Base-by-base conservation (phyloP, 176 grass and related monocot species). In the Cenchrus fungigraminus region DNA sequence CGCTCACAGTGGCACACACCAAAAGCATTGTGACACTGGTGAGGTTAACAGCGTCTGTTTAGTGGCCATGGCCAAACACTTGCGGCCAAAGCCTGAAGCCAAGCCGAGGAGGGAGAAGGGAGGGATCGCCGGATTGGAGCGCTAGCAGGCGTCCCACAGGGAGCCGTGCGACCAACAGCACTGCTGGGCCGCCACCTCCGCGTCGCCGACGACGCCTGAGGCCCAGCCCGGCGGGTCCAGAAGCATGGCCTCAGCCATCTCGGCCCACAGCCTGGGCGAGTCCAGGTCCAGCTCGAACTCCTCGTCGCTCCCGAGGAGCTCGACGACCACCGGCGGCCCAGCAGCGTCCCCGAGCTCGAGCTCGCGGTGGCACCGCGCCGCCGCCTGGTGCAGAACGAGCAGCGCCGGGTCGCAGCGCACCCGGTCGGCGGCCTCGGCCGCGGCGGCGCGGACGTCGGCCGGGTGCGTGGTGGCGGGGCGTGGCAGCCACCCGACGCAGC, bases 161-260 rank as follows among this genome's bases (percentile, higher is more conserved):
- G 92, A 88, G 9, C 84, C 89, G 4, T 89, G 87, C 7, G 59
- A 62, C 87, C 92, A 89, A 50, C 79, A 86, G 57, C 80, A 86
- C 40, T 55, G 72, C 40, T 55, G 72, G 72, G 71, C 53, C 14
- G 71, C 53, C 10, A 11, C 46, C 7, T 91, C 89, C 47, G 68
- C 63, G 16, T 87, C 92, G 17, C 68, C 89, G 17, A 67, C 54
- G n/a, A 70, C 72, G 17, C 45, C 84, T 12, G 55, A 73, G 84
- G 63, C 68, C 92, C 89, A 94, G 6, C 28, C 68, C 16, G 92
- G 92, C 29, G 92, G 89, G 54, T 87, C 87, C 31, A 94, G 68
- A 29, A 94, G 89, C 87, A 94, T 86, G 87, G 92, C 92, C 78
- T 90, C 92, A 9, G 92, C 92, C 89, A 94, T 84, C 89, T 91